phyloP scores from a whole-genome alignment of 352 stramenopile species.

The Blastocystis sp. region DNA sequence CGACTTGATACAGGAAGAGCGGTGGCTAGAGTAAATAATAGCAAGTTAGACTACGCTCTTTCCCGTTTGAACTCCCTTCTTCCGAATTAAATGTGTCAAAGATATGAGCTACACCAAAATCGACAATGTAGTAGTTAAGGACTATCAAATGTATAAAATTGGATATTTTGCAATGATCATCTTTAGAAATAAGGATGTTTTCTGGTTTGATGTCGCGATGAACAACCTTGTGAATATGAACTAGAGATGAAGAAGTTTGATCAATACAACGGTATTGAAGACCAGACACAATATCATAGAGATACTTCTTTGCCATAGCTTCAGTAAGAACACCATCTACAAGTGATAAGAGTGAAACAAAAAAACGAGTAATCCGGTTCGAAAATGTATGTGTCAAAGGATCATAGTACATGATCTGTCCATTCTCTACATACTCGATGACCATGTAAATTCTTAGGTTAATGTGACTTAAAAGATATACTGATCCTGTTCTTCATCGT shows the following conservation, averaged over 20 bases:
- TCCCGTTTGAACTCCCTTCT: not conserved
- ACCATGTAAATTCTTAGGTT: conserved; percentile 81
- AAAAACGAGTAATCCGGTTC: not conserved
- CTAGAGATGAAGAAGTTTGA: not conserved
- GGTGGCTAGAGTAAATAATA: not conserved
- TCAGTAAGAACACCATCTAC: conserved; percentile 57
- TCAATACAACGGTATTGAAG: conserved; percentile 50
- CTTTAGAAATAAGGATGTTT: conserved; percentile 76
- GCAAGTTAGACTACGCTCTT: not conserved
- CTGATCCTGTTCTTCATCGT: conserved; percentile 69
- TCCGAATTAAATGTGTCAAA: conserved; percentile 32
- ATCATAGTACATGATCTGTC: conserved; percentile 62
- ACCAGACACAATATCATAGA: conserved; percentile 54
- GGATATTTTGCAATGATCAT: conserved; percentile 77
- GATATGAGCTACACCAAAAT: conserved; percentile 60
- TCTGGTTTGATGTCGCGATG: conserved; percentile 80
- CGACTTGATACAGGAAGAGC: conserved; percentile 4
- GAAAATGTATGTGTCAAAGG: not conserved
- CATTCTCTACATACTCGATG: conserved; percentile 62
- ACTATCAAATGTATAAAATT: not conserved
- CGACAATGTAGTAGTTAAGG: conserved; percentile 47
- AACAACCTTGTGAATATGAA: conserved; percentile 71
- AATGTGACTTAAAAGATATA: conserved; percentile 62
- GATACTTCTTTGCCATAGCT: conserved; percentile 42
- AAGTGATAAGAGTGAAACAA: not conserved